phyloP scores from a whole-genome alignment of 805 yeast species.

The Starmerella vaccinii region DNA sequence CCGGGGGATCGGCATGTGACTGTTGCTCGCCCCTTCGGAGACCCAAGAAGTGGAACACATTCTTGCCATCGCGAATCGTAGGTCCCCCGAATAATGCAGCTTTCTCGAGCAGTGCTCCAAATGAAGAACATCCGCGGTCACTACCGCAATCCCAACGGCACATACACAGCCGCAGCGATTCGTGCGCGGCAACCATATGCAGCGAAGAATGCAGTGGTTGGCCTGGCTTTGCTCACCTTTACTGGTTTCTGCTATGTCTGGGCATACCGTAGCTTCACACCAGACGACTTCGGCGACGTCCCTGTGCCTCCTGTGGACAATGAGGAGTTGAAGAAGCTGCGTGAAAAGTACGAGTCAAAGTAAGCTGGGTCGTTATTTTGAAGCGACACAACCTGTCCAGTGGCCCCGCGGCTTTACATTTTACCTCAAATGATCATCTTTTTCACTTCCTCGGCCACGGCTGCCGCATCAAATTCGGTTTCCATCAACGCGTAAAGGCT shows the following conservation, averaged over 20 bases:
- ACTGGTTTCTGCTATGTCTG: slow-evolving; percentile 51
- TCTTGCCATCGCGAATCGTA: background rate
- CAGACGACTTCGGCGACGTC: slow-evolving; percentile 79
- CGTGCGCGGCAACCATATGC: slow-evolving; percentile 84
- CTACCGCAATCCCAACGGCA: slow-evolving; percentile 59
- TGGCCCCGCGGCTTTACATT: too few species aligned
- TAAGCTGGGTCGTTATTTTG: background rate
- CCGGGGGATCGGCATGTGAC: background rate
- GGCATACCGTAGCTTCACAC: slow-evolving; percentile 30
- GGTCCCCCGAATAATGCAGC: slow-evolving; percentile 8
- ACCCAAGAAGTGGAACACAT: background rate
- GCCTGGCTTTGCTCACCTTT: slow-evolving; percentile 49
- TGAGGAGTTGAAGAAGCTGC: slow-evolving; percentile 60
- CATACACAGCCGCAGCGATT: slow-evolving; percentile 88
- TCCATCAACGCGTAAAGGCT: slow-evolving; percentile 65
- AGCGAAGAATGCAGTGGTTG: slow-evolving; percentile 58
- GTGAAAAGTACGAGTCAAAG: slow-evolving; percentile 23
- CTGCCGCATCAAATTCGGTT: slow-evolving; percentile 55
- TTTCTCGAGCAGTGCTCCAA: slow-evolving; percentile 5
- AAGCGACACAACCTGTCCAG: background rate
- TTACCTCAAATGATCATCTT: slow-evolving; percentile 7
- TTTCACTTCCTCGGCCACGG: slow-evolving; percentile 14
- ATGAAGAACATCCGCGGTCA: slow-evolving; percentile 15
- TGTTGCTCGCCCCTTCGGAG: background rate
- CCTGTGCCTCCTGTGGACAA: slow-evolving; percentile 90